Evolutionary conservation across 441 rosid genomes (phyloP).

Genomic region (Kokia cookei): DNA sequence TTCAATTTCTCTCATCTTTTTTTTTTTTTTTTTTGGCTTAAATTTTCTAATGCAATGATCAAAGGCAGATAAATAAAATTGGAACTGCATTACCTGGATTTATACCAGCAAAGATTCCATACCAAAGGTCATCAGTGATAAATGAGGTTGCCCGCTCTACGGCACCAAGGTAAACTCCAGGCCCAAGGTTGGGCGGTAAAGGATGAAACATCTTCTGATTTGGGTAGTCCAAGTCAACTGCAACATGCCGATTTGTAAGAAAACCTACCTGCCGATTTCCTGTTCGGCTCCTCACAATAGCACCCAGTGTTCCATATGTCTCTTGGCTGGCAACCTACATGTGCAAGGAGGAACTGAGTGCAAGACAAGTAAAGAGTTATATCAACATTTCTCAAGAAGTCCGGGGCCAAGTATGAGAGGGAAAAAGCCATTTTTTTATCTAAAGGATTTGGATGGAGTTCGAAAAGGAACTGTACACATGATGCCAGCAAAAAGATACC

Average conservation of each 20-base stretch:
- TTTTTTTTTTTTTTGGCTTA: not conserved
- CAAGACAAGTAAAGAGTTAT: not conserved
- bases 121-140: slow-evolving; percentile 89
- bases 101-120: slow-evolving; percentile 87
- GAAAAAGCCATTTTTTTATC: not conserved
- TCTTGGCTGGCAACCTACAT: slow-evolving; percentile 91
- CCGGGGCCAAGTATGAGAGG: not conserved
- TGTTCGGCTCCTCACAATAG: slow-evolving; percentile 89
- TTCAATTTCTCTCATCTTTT: not conserved
- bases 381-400: not conserved
- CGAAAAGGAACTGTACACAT: not conserved
- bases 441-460: not conserved
- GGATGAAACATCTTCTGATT: slow-evolving; percentile 99
- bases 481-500: not conserved
- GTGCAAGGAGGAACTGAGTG: slow-evolving; percentile 8
- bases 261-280: slow-evolving; percentile 89
- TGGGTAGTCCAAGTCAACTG: slow-evolving; percentile 91
- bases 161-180: slow-evolving; percentile 92
- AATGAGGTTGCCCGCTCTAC: slow-evolving; percentile 96
- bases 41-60: not conserved
- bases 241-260: slow-evolving; percentile 94
- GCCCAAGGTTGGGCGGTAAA: slow-evolving; percentile 93
- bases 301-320: slow-evolving; percentile 95
- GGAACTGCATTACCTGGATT: slow-evolving; percentile 72
- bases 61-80: not conserved